These are phyloP conservation scores for Domatiomyces globalis DNA, from an alignment of 2,329 filamentous ascomycete genomes.

Conservation along the genomic window DNA sequence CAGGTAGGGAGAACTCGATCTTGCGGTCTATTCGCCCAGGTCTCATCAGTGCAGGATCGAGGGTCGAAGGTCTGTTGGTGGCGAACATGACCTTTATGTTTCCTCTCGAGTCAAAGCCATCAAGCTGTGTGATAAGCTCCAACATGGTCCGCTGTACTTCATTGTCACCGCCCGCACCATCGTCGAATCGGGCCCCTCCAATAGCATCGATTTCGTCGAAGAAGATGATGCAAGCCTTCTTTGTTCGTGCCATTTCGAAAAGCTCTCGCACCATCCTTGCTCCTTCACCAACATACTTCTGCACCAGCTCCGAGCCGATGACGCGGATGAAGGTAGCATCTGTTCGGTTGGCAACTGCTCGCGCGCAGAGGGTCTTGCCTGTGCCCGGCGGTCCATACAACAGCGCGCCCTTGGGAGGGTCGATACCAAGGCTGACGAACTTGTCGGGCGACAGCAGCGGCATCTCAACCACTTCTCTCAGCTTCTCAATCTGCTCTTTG, in stretches of 20 bases:
- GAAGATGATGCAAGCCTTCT: constrained; percentile 99
- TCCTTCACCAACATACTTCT: constrained; percentile 98
- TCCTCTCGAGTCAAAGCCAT: constrained; percentile 88
- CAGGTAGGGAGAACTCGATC: constrained; percentile 95
- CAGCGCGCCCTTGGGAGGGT: constrained; percentile 91
- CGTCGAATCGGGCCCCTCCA: constrained; percentile 88
- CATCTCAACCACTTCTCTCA: constrained; percentile 97
- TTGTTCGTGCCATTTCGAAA: constrained; percentile 98
- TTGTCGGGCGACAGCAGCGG: constrained; percentile 88
- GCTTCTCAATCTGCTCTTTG: constrained; percentile 99
- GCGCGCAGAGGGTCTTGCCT: constrained; percentile 95
- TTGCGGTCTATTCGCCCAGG: constrained; percentile 96
- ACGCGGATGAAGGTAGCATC: constrained; percentile 98
- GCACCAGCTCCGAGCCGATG: constrained; percentile 92
- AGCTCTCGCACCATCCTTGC: constrained; percentile 97
- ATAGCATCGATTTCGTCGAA: constrained; percentile 97
- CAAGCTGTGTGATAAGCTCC: constrained; percentile 91
- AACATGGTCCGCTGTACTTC: constrained; percentile 97
- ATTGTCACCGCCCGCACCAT: constrained; percentile 91
- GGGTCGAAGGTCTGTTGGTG: constrained; percentile 86
- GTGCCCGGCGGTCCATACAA: constrained; percentile 95
- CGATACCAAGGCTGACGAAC: constrained; percentile 97
- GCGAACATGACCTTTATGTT: constrained; percentile 99
- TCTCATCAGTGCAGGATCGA: constrained; percentile 94
- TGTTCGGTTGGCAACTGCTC: constrained; percentile 93